Evolutionary conservation across 1,284 basidiomycete genomes (phyloP), one percentile per base, ranked within the genome.

Genomic region (Anthracocystis walkeri): DNA sequence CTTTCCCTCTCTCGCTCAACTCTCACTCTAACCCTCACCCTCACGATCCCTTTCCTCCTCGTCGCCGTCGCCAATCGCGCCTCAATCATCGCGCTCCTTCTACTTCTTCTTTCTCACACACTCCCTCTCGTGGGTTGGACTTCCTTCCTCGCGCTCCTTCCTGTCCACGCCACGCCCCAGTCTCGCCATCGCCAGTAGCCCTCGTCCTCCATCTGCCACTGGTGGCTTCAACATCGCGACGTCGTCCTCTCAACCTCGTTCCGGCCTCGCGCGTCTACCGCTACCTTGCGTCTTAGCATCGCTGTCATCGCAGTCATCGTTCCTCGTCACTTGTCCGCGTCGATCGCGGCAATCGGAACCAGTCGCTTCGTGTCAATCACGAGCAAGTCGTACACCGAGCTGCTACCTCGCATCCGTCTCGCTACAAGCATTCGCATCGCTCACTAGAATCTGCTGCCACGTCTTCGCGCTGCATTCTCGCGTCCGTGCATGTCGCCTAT

Each of bases 331-430:
- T 35, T 31, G 20, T 41, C 25, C 38, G 51, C 51, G 35, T 52
- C 38, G 51, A 52, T 41, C 38, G 33, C 33, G 49, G n/a, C n/a
- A 14, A 41, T 41, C 21, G 51, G 40, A 52, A 40, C 27, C 27
- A 16, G 4, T 16, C 48, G 48, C n/a, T 49, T 33, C 16, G 29
- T 38, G 35, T 38, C 35, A 11, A 20, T 29, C 48, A 4, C 48
- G 11, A 31, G 5, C 48, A n/a, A 31, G 25, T 31, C 48, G 48
- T 38, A 38, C 35, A 38, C 3, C 35, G 35, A 38, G 35, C 35
- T 38, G 35, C 35, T 38, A 11, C 16, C 16, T 6, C 35, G 3
- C 14, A 14, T 38, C 14, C 12, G 14, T 38, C 35, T 16, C 35
- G 23, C 12, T 14, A 27, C 10, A 46, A 48, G 27, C 23, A 12